Percentiles rank a stretch among this genome's conserved stretches.
phyloP scores from a whole-genome alignment of 257 asterid species.

The Nicotiana tomentosiformis region DNA sequence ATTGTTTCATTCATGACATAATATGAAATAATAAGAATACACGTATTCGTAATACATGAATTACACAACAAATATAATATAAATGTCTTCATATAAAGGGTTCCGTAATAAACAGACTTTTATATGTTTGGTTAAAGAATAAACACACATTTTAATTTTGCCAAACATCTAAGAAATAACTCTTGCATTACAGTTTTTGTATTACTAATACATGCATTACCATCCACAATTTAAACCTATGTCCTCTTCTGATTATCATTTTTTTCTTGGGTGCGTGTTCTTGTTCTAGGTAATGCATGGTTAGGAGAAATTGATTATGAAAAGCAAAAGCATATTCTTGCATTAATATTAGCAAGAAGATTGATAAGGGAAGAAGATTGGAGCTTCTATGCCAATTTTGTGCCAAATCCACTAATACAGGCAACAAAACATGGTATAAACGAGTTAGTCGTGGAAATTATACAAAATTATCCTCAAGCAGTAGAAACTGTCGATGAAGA shows the following conservation, averaged over 20 bases:
- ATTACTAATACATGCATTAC: not conserved
- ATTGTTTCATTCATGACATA: not conserved
- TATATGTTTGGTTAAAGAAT: not conserved
- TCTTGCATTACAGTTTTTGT: not conserved
- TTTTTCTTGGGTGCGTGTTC: not conserved
- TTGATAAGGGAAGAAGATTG: slow-evolving; percentile 1
- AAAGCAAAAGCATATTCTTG: slow-evolving; percentile 10
- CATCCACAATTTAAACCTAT: not conserved
- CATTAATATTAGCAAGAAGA: slow-evolving; percentile 8
- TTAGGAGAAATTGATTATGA: not conserved
- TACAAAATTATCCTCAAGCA: not conserved
- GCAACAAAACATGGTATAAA: not conserved
- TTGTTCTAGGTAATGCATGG: not conserved
- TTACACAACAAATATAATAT: not conserved
- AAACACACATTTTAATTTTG: too few relatives aligned
- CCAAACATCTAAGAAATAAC: not conserved
- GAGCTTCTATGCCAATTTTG: slow-evolving; percentile 2
- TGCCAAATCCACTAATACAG: not conserved
- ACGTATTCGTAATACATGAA: not conserved
- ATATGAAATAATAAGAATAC: not conserved
- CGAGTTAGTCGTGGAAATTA: not conserved
- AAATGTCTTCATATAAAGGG: not conserved
- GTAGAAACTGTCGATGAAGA: not conserved
- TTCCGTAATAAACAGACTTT: not conserved
- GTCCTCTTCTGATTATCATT: not conserved